phyloP scores from a whole-genome alignment of 176 grass and related monocot species.

The Luzula sylvatica region DNA sequence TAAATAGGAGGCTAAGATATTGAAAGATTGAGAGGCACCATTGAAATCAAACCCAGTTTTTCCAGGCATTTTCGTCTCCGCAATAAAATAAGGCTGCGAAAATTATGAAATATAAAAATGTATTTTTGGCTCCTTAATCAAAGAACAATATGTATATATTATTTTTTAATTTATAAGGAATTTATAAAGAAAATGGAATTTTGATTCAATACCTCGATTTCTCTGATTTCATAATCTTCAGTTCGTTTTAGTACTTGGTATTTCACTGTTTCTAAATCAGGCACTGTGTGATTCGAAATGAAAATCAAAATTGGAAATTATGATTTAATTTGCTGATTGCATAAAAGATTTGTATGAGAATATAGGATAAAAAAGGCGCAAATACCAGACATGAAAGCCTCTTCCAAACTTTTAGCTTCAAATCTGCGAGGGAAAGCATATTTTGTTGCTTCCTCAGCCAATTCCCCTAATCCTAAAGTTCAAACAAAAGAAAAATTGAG shows the following conservation, averaged over 20 bases:
- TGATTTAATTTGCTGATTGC: not conserved
- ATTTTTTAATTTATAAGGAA: too few relatives aligned
- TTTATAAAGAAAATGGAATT: not conserved
- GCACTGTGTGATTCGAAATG: conserved; percentile 26
- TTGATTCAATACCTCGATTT: conserved; percentile 76
- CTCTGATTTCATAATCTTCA: conserved; percentile 65
- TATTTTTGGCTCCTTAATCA: conserved; percentile 2
- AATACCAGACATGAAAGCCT: conserved; percentile 81
- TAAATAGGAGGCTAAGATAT: conserved; percentile 64
- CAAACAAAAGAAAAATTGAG: conserved; percentile 1
- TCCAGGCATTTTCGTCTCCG: conserved; percentile 70
- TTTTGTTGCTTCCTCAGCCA: conserved; percentile 50
- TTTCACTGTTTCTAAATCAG: conserved; percentile 72
- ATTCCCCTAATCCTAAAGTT: conserved; percentile 32
- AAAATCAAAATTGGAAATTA: not conserved
- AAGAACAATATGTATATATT: not conserved
- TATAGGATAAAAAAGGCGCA: not conserved
- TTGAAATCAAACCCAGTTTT: conserved; percentile 67
- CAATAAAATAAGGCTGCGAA: conserved; percentile 65
- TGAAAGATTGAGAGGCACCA: conserved; percentile 76
- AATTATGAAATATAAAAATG: not conserved
- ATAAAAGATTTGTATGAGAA: too few relatives aligned
- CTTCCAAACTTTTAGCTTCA: conserved; percentile 59
- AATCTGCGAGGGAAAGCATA: conserved; percentile 58
- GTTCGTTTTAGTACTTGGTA: conserved; percentile 53